These are phyloP conservation scores for Eimeria praecox DNA, from an alignment of 169 alveolate species.

Conservation along the genomic window DNA sequence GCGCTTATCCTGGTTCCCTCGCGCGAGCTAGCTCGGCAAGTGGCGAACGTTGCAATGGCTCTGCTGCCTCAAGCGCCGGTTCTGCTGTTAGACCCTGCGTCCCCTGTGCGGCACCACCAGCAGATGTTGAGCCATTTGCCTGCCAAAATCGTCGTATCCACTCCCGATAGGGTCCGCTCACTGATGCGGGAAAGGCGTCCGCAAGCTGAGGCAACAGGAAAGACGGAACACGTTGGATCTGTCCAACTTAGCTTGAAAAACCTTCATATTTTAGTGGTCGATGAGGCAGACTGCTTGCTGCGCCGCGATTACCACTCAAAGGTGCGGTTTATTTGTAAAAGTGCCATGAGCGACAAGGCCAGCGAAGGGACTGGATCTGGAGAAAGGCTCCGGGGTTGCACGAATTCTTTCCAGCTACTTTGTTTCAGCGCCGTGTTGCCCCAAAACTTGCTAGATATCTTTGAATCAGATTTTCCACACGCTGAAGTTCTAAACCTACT, in stretches of 20 bases:
- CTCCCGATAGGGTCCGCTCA: constrained; percentile 27
- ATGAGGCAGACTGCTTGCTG: constrained; percentile 77
- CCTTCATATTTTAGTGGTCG: constrained; percentile 60
- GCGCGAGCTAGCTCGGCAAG: constrained; percentile 74
- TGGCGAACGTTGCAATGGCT: constrained; percentile 53
- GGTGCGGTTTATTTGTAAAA: constrained; percentile 2
- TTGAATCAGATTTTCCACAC: constrained; percentile 42
- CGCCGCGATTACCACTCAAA: constrained; percentile 78
- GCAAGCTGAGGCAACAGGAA: background rate
- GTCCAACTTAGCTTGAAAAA: background rate
- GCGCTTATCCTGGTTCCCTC: constrained; percentile 66
- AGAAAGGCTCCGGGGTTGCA: background rate
- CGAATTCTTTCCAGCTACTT: constrained; percentile 10
- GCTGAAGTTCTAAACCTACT: constrained; percentile 45
- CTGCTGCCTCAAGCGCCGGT: constrained; percentile 72
- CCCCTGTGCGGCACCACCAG: constrained; percentile 65
- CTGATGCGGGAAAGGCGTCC: constrained; percentile 8
- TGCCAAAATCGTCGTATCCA: constrained; percentile 1
- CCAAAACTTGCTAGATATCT: background rate
- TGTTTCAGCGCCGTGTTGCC: constrained; percentile 66
- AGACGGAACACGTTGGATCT: background rate
- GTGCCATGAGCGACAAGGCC: constrained; percentile 7
- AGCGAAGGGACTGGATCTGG: background rate
- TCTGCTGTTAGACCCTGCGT: constrained; percentile 49
- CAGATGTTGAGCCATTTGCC: constrained; percentile 18